Percentiles rank a stretch among this genome's conserved stretches.
phyloP scores from a whole-genome alignment of 192 early-diverging fungal genomes.

The Chytriomyces hyalinus region DNA sequence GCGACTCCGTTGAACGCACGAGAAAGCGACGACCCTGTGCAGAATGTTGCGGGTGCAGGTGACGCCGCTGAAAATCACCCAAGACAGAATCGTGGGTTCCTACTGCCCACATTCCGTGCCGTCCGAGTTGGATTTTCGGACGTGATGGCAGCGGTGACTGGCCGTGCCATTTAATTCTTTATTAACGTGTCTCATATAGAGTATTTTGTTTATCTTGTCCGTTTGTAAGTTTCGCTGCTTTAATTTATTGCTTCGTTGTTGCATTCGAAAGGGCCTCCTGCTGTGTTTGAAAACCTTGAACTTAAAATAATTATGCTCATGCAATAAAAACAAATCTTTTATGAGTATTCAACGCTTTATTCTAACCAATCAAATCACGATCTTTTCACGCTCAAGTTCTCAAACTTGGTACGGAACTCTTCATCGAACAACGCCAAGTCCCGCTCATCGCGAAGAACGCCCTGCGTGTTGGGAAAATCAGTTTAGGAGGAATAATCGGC shows the following conservation, averaged over 20 bases:
- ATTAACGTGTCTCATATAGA: no score
- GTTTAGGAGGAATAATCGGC: background rate
- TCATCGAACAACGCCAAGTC: constrained; percentile 68
- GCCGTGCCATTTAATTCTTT: background rate
- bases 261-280: no score
- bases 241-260: no score
- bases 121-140: constrained; percentile 24
- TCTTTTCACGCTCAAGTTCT: constrained; percentile 3
- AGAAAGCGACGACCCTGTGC: no score
- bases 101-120: constrained; percentile 6
- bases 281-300: no score
- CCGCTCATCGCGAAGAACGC: constrained; percentile 62
- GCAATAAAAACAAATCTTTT: background rate
- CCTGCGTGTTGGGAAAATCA: constrained; percentile 38
- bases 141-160: background rate
- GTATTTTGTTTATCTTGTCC: no score
- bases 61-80: background rate
- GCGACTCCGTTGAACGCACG: no score
- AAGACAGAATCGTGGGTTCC: constrained; percentile 8
- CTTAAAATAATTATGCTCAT: no score
- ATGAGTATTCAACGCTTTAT: background rate
- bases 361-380: background rate
- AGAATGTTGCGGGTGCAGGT: background rate
- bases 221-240: no score
- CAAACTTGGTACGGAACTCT: constrained; percentile 59